phyloP scores from a whole-genome alignment of 2,329 filamentous ascomycete genomes.

The Fusarium tricinctum region DNA sequence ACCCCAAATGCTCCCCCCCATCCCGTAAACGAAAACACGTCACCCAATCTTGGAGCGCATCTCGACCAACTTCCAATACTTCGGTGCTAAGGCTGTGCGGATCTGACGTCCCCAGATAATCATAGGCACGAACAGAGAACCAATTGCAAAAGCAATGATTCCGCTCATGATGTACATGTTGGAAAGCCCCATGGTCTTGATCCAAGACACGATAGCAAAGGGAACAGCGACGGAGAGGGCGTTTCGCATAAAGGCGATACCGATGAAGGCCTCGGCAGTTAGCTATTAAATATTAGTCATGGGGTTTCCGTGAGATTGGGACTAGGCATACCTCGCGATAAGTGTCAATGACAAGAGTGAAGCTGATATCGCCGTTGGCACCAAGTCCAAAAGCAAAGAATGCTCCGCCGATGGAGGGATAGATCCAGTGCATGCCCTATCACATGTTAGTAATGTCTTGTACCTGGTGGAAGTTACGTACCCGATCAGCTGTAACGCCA shows the following conservation, averaged over 20 bases:
- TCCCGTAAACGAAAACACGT: neutral
- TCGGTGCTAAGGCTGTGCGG: constrained; percentile 34
- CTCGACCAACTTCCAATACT: constrained; percentile 48
- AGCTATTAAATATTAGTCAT: constrained; percentile 13
- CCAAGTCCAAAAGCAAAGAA: constrained; percentile 58
- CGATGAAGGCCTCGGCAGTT: constrained; percentile 51
- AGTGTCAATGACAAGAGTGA: constrained; percentile 56
- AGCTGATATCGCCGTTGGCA: constrained; percentile 54
- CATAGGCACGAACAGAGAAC: constrained; percentile 48
- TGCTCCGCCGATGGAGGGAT: constrained; percentile 54
- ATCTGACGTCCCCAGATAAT: constrained; percentile 53
- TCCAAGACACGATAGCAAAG: constrained; percentile 52
- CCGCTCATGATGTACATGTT: constrained; percentile 51
- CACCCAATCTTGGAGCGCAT: constrained; percentile 32
- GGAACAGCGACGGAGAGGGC: constrained; percentile 49
- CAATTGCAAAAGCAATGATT: constrained; percentile 44
- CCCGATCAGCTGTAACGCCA: constrained; percentile 54
- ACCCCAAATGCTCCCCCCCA: neutral
- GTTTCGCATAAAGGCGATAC: constrained; percentile 53
- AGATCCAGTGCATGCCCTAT: constrained; percentile 61
- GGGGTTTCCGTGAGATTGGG: no score
- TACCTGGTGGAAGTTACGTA: constrained; percentile 29
- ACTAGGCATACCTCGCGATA: constrained; percentile 47
- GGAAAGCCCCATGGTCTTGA: constrained; percentile 50
- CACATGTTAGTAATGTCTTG: neutral